These are phyloP conservation scores for Orbilia javanica DNA, from an alignment of 2,329 filamentous ascomycete species.

Conservation along the genomic window DNA sequence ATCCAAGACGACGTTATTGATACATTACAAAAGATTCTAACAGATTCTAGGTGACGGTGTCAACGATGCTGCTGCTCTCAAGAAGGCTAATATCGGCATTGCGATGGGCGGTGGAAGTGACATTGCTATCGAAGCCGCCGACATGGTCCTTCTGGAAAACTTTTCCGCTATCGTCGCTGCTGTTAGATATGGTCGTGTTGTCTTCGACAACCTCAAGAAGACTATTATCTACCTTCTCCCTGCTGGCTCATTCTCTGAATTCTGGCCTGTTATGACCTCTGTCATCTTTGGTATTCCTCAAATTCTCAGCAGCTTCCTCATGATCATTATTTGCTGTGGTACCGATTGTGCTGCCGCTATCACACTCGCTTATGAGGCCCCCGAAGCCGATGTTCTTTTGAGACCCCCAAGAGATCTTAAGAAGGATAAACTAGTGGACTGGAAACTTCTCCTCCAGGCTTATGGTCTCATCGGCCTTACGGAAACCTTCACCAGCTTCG, in stretches of 20 bases:
- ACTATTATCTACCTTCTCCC: slow-evolving; percentile 80
- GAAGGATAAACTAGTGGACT: slow-evolving; percentile 79
- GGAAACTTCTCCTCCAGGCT: slow-evolving; percentile 77
- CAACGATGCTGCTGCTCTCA: slow-evolving; percentile 70
- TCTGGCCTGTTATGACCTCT: slow-evolving; percentile 81
- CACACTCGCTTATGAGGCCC: slow-evolving; percentile 79
- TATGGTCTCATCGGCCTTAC: slow-evolving; percentile 79
- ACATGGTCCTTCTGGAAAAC: slow-evolving; percentile 75
- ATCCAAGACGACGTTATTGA: background rate
- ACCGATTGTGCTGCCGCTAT: slow-evolving; percentile 81
- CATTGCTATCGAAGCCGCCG: slow-evolving; percentile 74
- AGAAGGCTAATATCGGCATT: slow-evolving; percentile 73
- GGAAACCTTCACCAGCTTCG: slow-evolving; percentile 73
- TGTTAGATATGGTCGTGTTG: slow-evolving; percentile 78
- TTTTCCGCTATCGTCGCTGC: slow-evolving; percentile 80
- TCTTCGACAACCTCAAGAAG: slow-evolving; percentile 86
- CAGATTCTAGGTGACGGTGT: slow-evolving; percentile 65
- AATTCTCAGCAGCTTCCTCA: slow-evolving; percentile 79
- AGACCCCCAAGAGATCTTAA: slow-evolving; percentile 77
- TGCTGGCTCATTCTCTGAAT: slow-evolving; percentile 79
- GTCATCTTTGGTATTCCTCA: slow-evolving; percentile 80
- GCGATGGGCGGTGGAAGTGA: slow-evolving; percentile 72
- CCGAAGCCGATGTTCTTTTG: slow-evolving; percentile 79
- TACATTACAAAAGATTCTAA: background rate
- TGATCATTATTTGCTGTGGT: slow-evolving; percentile 75